Base-by-base conservation (phyloP, 371 early-diverging fungal genomes). In the Mucor plumbeus region DNA sequence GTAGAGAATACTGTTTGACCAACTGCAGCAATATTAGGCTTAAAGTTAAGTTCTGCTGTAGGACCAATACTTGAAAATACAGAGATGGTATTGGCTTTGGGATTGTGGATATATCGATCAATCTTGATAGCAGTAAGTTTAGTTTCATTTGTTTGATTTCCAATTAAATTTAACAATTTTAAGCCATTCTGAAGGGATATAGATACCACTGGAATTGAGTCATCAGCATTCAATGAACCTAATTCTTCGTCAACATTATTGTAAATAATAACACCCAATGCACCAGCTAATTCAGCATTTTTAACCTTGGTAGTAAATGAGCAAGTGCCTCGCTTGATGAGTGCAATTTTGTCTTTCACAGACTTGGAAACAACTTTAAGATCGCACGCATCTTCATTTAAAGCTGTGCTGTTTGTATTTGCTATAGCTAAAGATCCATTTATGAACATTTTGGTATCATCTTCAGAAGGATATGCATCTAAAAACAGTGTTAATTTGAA, bases 1-100 rank as follows among this genome's bases (percentile, higher is more conserved):
- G 92, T 88, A 13, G 91, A 90, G 62, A 82, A 88, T 19, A 92
- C 86, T 66, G 78, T 77, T n/a, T 88, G 89, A 55, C 91, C 91
- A 14, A 88, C 80, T 26, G 84, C 89, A 21, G 80, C 80, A 55
- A 90, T 44, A 21, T 88, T 85, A 14, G 91, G 79, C 35, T 78
- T 78, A 13, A 75, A 40, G 50, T 63, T 39, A 11, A 76, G 15
- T 15, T 76, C 74, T 33, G 73, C 68, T 4, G 65, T 62, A 11
- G 79, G 72, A 48, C 79, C 79, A 19, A 71, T 55, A 34, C 91
- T 73, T 0, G 83, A 81, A 56, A 82, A 84, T n/a, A 57, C 44
- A 8, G 84, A 78, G 3, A 78, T 54, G 7, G 72, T 74, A 17
- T 64, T 73, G 26, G 70, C 79, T 41, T 73, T 67, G 9, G 72